Evolutionary conservation across 257 asterid species (phyloP).

Genomic region (Solanum stenotomum): DNA sequence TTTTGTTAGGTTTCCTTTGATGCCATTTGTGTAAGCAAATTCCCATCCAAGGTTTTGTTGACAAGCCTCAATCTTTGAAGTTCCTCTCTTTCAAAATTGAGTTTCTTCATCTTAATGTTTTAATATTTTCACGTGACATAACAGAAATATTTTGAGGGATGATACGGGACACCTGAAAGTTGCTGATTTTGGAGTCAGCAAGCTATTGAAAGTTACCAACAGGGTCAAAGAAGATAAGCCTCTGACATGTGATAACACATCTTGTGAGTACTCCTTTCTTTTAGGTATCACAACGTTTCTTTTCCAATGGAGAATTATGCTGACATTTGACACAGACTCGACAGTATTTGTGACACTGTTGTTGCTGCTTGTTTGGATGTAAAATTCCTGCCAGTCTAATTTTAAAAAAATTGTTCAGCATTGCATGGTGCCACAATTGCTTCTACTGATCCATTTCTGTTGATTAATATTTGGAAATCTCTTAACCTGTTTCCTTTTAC

Average conservation of each 20-base stretch:
- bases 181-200: slow-evolving; percentile 95
- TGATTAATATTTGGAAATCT: background rate
- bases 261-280: slow-evolving; percentile 57
- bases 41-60: background rate
- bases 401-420: background rate
- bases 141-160: slow-evolving; percentile 90
- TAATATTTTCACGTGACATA: slow-evolving; percentile 5
- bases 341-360: background rate
- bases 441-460: background rate
- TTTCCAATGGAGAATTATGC: background rate
- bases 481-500: background rate
- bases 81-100: background rate
- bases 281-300: background rate
- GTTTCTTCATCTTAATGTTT: background rate
- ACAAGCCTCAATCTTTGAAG: background rate
- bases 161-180: slow-evolving; percentile 96
- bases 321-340: background rate
- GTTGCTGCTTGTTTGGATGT: background rate
- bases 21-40: background rate
- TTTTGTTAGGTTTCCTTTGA: background rate
- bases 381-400: background rate
- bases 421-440: background rate
- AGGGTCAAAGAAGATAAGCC: slow-evolving; percentile 67
- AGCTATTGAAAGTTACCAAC: slow-evolving; percentile 66
- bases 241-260: slow-evolving; percentile 35